Evolutionary conservation across 176 grass and related monocot genomes (phyloP).

Genomic region (Typha latifolia): DNA sequence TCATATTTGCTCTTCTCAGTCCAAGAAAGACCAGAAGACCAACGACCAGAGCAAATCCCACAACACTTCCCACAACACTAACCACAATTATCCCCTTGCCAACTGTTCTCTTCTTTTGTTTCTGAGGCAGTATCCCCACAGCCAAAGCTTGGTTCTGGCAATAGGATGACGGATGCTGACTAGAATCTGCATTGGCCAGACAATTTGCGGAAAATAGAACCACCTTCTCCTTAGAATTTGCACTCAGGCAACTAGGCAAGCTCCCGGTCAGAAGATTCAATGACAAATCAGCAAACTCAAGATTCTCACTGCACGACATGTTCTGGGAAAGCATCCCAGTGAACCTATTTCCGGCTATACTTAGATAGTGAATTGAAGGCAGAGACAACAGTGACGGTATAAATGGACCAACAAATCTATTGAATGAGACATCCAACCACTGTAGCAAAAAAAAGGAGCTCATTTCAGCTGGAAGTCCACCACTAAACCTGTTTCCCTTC

Average conservation of each 20-base stretch:
- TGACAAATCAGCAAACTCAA: slow-evolving; percentile 67
- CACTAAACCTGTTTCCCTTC: slow-evolving; percentile 57
- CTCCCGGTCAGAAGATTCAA: slow-evolving; percentile 65
- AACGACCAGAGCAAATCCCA: slow-evolving; percentile 25
- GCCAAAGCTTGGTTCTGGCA: slow-evolving; percentile 90
- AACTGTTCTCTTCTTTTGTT: slow-evolving; percentile 21
- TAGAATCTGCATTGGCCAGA: slow-evolving; percentile 32
- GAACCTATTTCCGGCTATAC: slow-evolving; percentile 67
- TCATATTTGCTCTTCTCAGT: slow-evolving; percentile 33
- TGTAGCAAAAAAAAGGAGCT: slow-evolving; percentile 53
- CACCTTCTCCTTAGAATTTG: slow-evolving; percentile 22
- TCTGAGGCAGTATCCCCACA: slow-evolving; percentile 53
- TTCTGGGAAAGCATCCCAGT: slow-evolving; percentile 67
- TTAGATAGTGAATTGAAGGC: slow-evolving; percentile 59
- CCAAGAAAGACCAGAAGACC: slow-evolving; percentile 32
- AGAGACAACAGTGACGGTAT: slow-evolving; percentile 51
- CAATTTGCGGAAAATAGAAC: slow-evolving; percentile 59
- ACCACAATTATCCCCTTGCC: slow-evolving; percentile 16
- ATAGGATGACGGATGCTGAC: slow-evolving; percentile 55
- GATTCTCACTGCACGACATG: slow-evolving; percentile 50
- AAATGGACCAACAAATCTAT: slow-evolving; percentile 75
- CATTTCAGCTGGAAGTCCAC: slow-evolving; percentile 40
- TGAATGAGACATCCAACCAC: slow-evolving; percentile 64
- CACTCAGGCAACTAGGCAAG: slow-evolving; percentile 50
- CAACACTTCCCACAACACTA: slow-evolving; percentile 30